Evolutionary conservation across 352 stramenopile species (phyloP), one percentile per base, ranked within the genome.

Genomic region (Phytopythium chamaehyphon): DNA sequence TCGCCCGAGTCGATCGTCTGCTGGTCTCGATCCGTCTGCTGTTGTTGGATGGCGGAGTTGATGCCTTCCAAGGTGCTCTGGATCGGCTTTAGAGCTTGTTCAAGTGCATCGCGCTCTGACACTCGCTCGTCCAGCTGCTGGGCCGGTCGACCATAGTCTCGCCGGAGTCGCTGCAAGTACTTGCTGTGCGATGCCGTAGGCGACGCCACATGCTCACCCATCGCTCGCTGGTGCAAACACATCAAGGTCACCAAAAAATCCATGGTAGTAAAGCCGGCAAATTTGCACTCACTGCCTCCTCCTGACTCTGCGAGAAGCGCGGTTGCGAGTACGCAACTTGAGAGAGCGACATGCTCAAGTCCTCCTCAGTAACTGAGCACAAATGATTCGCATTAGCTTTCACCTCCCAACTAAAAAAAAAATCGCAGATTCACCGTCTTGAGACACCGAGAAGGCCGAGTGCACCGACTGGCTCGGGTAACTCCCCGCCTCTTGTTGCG

Each of bases 261-360:
- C n/a, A n/a, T n/a, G n/a, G n/a, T n/a, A n/a, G n/a, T n/a, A n/a
- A n/a, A n/a, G n/a, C n/a, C n/a, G n/a, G n/a, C n/a, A n/a, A n/a
- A n/a, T n/a, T n/a, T n/a, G n/a, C 28, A 33, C 28, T 33, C 28
- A 43, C 33, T 6, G 51, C 18, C 18, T 67, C 45, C 39, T 74
- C 60, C 35, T 74, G 62, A 33, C 55, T 69, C 43, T 49, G 60
- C 7, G 48, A 56, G 11, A 70, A 43, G 57, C 69, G 60, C 23
- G 66, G 63, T 23, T 73, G 69, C n/a, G 59, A 71, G 35, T 66
- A 62, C 8, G 64, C 69, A 14, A 65, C 72, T 57, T 82, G 71
- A 18, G 73, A 80, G 33, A 74, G 64, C 10, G 71, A 78, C 23
- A 61, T 67, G 36, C 64, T 64, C 18, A 55, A 57, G 35, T 71